Evolutionary conservation across 2,329 filamentous ascomycete genomes (phyloP), one percentile per base, ranked within the genome.

Genomic region (Ceratocystis harringtonii): DNA sequence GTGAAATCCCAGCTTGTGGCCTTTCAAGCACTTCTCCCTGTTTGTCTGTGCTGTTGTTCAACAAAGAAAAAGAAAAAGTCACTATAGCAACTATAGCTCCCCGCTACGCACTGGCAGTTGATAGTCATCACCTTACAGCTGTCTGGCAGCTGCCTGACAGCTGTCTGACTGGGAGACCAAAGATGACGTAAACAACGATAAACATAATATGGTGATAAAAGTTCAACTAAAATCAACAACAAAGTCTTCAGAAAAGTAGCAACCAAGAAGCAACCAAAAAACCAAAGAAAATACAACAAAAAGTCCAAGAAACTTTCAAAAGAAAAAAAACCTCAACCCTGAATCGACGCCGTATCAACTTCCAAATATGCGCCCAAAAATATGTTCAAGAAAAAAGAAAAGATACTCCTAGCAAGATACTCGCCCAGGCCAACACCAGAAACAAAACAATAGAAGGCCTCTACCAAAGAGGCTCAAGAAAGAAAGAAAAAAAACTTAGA

Each of bases 21-120:
- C 36, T 41, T 41, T 41, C 36, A 41, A 41, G 10, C 10, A 41
- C 36, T 12, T 41, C 36, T 12, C 36, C 36, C 10, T 15, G 36
- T 15, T 41, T 28, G 48, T 50, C 22, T 25, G 25, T 28, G 52
- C 5, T 32, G 52, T 57, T 68, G 63, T 69, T 68, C 8, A 22
- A 30, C 44, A 48, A 63, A 63, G 43, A 64, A 41, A 64, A 55
- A 64, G 12, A 30, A 36, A 57, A 66, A 63, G 58, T 55, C 44
- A 41, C 41, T 57, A 57, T 65, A 15, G 48, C 25, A 55, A 65
- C 45, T 58, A 19, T 4, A 58, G 55, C 55, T 58, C 55, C 25
- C 55, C 55, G 55, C 28, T 58, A 12, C 8, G 17, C 10, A 17
- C 12, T 36, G 15, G 3, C 55, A 58, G 55, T 6, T 58, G 55